Evolutionary conservation across 176 grass and related monocot genomes (phyloP).

Genomic region (Rhynchospora pubera): DNA sequence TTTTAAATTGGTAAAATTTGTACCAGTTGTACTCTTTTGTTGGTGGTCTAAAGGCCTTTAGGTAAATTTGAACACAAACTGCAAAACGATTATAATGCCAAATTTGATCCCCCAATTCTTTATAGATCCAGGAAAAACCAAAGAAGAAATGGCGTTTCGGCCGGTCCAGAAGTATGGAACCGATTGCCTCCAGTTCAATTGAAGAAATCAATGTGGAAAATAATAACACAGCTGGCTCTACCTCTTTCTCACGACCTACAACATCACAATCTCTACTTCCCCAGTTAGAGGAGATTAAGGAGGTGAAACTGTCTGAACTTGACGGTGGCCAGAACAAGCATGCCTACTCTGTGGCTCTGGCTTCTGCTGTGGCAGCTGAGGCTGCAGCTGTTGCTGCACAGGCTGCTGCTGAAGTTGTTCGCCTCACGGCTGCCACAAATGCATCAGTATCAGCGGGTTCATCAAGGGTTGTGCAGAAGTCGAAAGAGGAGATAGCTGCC

Average conservation of each 20-base stretch:
- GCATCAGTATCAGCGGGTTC: background rate
- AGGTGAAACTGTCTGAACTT: slow-evolving; percentile 38
- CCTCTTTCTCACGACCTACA: slow-evolving; percentile 7
- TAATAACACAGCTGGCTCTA: slow-evolving; percentile 19
- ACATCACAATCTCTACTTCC: slow-evolving; percentile 26
- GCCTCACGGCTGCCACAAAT: slow-evolving; percentile 42
- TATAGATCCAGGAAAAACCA: slow-evolving; percentile 30
- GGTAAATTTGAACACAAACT: background rate
- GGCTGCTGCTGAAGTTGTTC: slow-evolving; percentile 78
- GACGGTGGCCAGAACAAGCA: slow-evolving; percentile 58
- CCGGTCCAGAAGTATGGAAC: slow-evolving; percentile 33
- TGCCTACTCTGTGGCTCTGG: slow-evolving; percentile 76
- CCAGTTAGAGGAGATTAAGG: slow-evolving; percentile 46
- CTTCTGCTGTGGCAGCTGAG: slow-evolving; percentile 73
- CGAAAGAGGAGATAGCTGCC: slow-evolving; percentile 63
- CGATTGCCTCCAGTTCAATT: slow-evolving; percentile 6
- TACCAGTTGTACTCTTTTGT: background rate
- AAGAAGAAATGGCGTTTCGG: slow-evolving; percentile 56
- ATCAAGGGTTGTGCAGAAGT: slow-evolving; percentile 24
- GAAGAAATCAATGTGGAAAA: slow-evolving; percentile 10
- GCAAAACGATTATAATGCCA: background rate
- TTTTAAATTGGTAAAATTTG: background rate
- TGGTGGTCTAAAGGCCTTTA: background rate
- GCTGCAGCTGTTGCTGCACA: slow-evolving; percentile 78
- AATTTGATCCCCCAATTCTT: background rate